Evolutionary conservation across 768 basidiomycete genomes (phyloP).

Genomic region (Phaffia tasmanica): DNA sequence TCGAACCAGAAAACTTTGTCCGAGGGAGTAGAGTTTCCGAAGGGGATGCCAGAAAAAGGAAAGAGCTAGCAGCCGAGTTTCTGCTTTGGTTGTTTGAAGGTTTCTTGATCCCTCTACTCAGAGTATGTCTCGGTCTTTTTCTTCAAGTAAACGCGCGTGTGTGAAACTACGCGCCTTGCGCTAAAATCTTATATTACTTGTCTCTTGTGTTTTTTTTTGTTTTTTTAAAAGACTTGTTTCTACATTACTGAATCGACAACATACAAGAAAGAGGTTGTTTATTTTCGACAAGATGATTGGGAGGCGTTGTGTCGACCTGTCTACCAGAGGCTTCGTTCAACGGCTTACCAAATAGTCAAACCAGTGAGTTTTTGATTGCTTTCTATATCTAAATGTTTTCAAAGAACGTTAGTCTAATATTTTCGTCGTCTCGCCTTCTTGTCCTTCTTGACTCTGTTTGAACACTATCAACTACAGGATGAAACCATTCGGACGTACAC

Average conservation of each 20-base stretch:
- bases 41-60: constrained; percentile 61
- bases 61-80: constrained; percentile 75
- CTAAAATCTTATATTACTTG: background rate
- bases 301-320: constrained; percentile 67
- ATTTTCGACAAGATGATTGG: constrained; percentile 95
- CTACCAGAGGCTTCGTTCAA: constrained; percentile 56
- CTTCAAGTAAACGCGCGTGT: background rate
- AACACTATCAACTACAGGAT: constrained; percentile 39
- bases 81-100: constrained; percentile 90
- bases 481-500: constrained; percentile 59
- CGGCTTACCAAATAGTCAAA: constrained; percentile 60
- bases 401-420: background rate
- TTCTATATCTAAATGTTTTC: background rate
- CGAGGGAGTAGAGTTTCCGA: constrained; percentile 42
- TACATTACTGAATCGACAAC: constrained; percentile 87
- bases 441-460: background rate
- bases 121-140: constrained; percentile 43
- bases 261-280: constrained; percentile 68
- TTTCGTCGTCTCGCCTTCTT: background rate
- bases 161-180: background rate
- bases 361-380: constrained; percentile 44
- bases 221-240: constrained; percentile 60
- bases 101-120: constrained; percentile 65
- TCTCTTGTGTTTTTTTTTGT: background rate
- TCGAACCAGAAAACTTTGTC: constrained; percentile 38